Percentiles rank a stretch among this genome's conserved stretches.
Evolutionary conservation across 495 filamentous ascomycete species (phyloP).

Genomic region (Wilcoxina mikolae): DNA sequence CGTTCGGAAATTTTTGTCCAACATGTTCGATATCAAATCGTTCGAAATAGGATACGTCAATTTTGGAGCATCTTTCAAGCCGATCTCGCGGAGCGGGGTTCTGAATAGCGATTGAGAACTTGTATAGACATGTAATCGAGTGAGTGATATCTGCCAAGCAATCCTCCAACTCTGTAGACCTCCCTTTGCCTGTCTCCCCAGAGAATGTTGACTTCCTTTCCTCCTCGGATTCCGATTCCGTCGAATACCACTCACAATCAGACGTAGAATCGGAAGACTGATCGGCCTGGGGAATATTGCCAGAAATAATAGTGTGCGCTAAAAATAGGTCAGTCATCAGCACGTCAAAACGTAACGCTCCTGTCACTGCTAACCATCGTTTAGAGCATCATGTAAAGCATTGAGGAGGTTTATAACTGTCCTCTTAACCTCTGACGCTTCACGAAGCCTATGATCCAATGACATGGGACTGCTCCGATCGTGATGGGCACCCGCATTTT

Average conservation of each 20-base stretch:
- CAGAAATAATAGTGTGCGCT: not conserved
- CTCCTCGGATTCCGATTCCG: not conserved
- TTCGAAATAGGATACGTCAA: slow-evolving; percentile 29
- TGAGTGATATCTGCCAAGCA: not conserved
- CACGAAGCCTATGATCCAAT: too few relatives aligned
- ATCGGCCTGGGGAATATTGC: not conserved
- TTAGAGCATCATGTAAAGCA: not conserved
- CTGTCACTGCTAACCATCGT: not conserved
- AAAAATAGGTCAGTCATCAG: not conserved
- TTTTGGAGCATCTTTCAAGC: slow-evolving; percentile 16
- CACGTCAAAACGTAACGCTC: not conserved
- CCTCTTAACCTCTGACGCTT: not conserved
- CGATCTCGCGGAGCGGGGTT: slow-evolving; percentile 29
- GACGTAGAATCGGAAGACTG: too few relatives aligned
- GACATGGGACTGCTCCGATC: too few relatives aligned
- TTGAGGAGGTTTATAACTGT: not conserved
- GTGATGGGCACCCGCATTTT: not conserved
- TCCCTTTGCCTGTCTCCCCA: not conserved
- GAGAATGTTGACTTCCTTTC: not conserved
- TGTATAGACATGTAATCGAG: slow-evolving; percentile 18
- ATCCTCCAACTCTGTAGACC: not conserved
- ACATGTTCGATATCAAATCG: slow-evolving; percentile 26
- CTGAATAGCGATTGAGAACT: slow-evolving; percentile 11
- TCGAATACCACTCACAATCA: not conserved
- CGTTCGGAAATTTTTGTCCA: not conserved